Conservation (phyloP, 2,329 filamentous ascomycete genomes). For the Colletotrichum truncatum region DNA sequence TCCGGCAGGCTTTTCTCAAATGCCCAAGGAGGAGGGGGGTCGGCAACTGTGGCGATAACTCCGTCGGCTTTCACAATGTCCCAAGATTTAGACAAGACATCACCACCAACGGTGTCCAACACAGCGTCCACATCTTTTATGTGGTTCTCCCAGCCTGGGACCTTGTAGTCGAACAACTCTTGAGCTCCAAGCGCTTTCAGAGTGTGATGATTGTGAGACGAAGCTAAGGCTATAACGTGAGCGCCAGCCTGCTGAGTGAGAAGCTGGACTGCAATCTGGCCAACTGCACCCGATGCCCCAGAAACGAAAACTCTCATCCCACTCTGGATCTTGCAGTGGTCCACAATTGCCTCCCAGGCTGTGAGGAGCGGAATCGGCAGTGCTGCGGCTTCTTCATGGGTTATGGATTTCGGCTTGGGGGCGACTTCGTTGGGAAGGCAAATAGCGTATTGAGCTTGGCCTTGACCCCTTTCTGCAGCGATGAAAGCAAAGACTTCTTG, state of each 20-base stretch:
- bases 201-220: conserved; percentile 23
- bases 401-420: conserved; percentile 33
- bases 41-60: conserved; percentile 44
- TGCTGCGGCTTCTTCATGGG: conserved; percentile 38
- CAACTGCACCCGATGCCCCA: conserved; percentile 42
- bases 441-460: conserved; percentile 41
- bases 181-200: conserved; percentile 34
- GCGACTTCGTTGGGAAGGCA: conserved; percentile 30
- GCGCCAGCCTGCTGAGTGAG: conserved; percentile 31
- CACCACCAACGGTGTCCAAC: conserved; percentile 42
- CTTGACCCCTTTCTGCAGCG: conserved; percentile 30
- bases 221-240: conserved; percentile 40
- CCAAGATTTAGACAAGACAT: conserved; percentile 40
- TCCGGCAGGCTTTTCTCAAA: conserved; percentile 33
- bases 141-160: conserved; percentile 33
- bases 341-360: conserved; percentile 31
- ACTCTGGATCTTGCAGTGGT: not conserved
- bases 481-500: conserved; percentile 41
- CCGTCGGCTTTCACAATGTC: conserved; percentile 39
- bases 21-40: conserved; percentile 44
- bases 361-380: conserved; percentile 43
- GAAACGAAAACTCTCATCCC: conserved; percentile 38
- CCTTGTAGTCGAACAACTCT: conserved; percentile 39
- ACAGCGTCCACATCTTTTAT: conserved; percentile 38
- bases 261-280: conserved; percentile 40